Base-by-base conservation (phyloP, 208 protist genomes). In the Acanthamoeba quina region DNA sequence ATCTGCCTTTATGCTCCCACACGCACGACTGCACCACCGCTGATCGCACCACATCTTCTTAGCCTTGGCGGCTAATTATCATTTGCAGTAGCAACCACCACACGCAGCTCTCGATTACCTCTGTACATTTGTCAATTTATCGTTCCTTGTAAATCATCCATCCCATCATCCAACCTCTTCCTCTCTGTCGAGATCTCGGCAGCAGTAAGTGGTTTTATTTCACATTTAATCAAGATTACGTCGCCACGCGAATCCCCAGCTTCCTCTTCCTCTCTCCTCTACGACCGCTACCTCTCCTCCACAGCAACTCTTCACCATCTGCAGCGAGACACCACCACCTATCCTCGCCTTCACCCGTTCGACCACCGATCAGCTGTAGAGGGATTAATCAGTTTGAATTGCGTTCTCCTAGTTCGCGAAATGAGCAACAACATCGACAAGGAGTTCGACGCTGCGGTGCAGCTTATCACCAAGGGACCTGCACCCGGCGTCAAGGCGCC, bases 391-490 rank as follows among this genome's bases (percentile, higher is more conserved):
- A 86, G 78, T 62, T 62, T 86, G 78, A 86, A 86, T 41, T 86
- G 78, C 29, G 78, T 86, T 5, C 72, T 80, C 52, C 72, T 80
- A 49, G 78, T 62, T 17, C 78, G 49, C 41, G n/a, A 86, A 19
- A 86, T 86, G 78, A 86, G 47, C 41, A 86, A 56, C 34, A 86
- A 34, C 24, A 86, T 86, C 24, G 78, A 86, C 78, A 86, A 86
- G 78, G 85, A 91, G 62, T 91, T 91, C 44, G 85, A 91, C 31
- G 85, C 85, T 74, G 85, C 85, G 6, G 85, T 91, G 26, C 52
- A 72, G 34, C 62, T 91, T 7, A 91, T 91, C 58, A 91, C 85
- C 60, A 91, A 91, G 44, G 85, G 85, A 10, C 85, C 85, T 72
- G 85, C 37, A 10, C 58, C 85, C 29, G 85, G 85, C 85, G 34